A percentile compares a stretch with the other conserved stretches of the same genome.
Conservation (phyloP, 108 stramenopile genomes). For the Cyclotella cryptica region DNA sequence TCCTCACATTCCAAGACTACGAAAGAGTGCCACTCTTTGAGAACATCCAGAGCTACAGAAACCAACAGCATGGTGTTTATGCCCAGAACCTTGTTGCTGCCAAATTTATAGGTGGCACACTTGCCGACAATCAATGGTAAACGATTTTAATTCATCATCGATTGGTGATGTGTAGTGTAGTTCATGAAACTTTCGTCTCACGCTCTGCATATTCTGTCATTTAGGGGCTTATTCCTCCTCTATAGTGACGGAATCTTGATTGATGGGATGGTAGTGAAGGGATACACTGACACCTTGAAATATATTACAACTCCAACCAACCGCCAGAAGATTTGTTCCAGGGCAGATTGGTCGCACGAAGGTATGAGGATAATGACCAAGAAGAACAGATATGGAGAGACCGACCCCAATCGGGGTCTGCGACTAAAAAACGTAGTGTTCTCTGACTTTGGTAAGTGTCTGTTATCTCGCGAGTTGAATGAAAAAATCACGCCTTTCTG, state of each 20-base stretch:
- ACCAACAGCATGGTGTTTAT: conserved; percentile 42
- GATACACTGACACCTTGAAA: conserved; percentile 25
- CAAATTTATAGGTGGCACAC: conserved; percentile 32
- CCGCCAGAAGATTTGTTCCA: conserved; percentile 30
- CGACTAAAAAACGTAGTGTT: conserved; percentile 35
- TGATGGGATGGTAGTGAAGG: conserved; percentile 24
- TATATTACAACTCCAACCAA: conserved; percentile 20
- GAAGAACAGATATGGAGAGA: conserved; percentile 13
- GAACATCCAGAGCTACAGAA: conserved; percentile 43
- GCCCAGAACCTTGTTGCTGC: conserved; percentile 29
- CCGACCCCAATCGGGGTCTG: conserved; percentile 26
- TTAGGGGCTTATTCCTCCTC: conserved; percentile 2
- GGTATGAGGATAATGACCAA: conserved; percentile 39
- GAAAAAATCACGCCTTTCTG: neutral
- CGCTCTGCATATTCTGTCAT: neutral
- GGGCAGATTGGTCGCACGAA: conserved; percentile 30
- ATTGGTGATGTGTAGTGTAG: neutral
- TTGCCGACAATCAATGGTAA: conserved; percentile 48
- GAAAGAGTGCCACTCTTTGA: conserved; percentile 35
- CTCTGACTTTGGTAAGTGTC: conserved; percentile 46
- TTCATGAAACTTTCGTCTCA: neutral
- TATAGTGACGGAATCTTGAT: conserved; percentile 19
- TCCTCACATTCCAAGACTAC: conserved; percentile 28
- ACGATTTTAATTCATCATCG: neutral
- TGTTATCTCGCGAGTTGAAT: neutral